These are phyloP conservation scores for Penicillium sp. DNA, from an alignment of 2,329 filamentous ascomycete genomes.

Conservation along the genomic window DNA sequence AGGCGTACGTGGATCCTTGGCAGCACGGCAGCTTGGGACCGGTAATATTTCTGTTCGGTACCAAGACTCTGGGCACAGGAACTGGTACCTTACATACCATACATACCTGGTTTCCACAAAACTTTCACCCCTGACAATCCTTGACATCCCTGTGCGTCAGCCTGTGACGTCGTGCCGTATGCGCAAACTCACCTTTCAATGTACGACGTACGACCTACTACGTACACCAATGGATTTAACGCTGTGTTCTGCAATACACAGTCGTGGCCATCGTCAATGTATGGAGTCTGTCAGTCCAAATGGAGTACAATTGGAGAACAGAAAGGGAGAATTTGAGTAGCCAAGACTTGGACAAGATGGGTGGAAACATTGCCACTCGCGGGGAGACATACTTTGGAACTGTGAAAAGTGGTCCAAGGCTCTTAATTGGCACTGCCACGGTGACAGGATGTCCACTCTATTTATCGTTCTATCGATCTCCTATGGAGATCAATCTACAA, in stretches of 20 bases:
- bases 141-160: constrained; percentile 26
- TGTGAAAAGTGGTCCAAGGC: constrained; percentile 9
- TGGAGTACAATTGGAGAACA: background rate
- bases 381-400: constrained; percentile 12
- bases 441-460: constrained; percentile 27
- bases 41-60: background rate
- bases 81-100: background rate
- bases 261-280: background rate
- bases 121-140: constrained; percentile 28
- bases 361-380: constrained; percentile 23
- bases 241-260: background rate
- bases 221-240: too few species aligned
- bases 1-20: constrained; percentile 28
- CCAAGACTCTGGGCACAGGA: background rate
- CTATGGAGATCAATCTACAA: constrained; percentile 9
- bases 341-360: background rate
- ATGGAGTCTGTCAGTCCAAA: background rate
- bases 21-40: constrained; percentile 1
- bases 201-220: background rate
- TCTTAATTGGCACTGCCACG: constrained; percentile 16
- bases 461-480: constrained; percentile 18
- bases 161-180: constrained; percentile 23
- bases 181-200: background rate
- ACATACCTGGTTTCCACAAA: constrained; percentile 2
- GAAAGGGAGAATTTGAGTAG: constrained; percentile 7